Conservation (phyloP, 1,139 yeast genomes). For the Wickerhamomyces sp. region DNA sequence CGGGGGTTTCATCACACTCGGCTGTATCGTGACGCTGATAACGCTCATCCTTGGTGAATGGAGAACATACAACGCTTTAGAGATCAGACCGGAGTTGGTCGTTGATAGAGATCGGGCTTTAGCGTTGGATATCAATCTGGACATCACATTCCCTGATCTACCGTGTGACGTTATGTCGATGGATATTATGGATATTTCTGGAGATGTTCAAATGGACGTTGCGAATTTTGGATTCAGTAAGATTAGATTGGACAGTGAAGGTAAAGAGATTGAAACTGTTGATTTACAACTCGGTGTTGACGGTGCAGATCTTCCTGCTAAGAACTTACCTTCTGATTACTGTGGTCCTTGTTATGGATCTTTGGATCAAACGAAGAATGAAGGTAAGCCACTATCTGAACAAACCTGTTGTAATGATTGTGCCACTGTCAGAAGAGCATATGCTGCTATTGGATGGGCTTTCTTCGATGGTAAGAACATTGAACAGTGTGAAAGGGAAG, state of each 20-base stretch:
- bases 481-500: slow-evolving; percentile 87
- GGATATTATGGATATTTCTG: slow-evolving; percentile 79
- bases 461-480: slow-evolving; percentile 83
- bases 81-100: slow-evolving; percentile 74
- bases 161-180: slow-evolving; percentile 71
- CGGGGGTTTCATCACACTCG: slow-evolving; percentile 83
- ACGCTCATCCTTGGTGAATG: slow-evolving; percentile 71
- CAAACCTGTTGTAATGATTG: slow-evolving; percentile 80
- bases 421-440: slow-evolving; percentile 74
- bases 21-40: slow-evolving; percentile 58
- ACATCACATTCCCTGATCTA: slow-evolving; percentile 72
- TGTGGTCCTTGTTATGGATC: slow-evolving; percentile 96
- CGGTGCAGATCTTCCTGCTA: slow-evolving; percentile 18
- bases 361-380: slow-evolving; percentile 54
- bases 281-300: slow-evolving; percentile 28
- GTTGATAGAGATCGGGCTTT: slow-evolving; percentile 82
- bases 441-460: slow-evolving; percentile 76
- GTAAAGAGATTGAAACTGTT: slow-evolving; percentile 34
- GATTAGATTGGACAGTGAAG: slow-evolving; percentile 50
- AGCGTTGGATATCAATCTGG: slow-evolving; percentile 72
- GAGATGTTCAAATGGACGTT: slow-evolving; percentile 75
- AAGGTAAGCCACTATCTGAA: slow-evolving; percentile 30
- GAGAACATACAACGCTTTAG: slow-evolving; percentile 60
- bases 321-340: slow-evolving; percentile 40
- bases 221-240: slow-evolving; percentile 66